phyloP scores from a whole-genome alignment of 2,329 filamentous ascomycete genomes.

The Aotearoamyces nothofagi region DNA sequence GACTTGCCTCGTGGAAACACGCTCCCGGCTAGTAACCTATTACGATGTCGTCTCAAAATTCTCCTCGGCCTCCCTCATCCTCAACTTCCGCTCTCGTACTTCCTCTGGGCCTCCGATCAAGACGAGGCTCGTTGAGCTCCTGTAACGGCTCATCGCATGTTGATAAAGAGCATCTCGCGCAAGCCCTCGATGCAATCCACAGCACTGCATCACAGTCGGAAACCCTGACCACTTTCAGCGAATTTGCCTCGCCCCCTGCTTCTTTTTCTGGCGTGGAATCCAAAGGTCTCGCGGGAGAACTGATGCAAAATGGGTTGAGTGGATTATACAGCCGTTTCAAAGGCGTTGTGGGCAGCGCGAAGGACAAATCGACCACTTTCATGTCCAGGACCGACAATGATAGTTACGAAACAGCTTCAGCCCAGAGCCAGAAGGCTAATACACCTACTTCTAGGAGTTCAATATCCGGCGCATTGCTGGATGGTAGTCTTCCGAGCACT shows the following conservation, averaged over 20 bases:
- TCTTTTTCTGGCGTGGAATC: constrained; percentile 44
- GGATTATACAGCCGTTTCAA: constrained; percentile 77
- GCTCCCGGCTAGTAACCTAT: not conserved
- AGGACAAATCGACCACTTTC: constrained; percentile 28
- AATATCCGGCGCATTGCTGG: constrained; percentile 25
- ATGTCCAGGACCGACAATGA: constrained; percentile 24
- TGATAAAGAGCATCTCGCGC: constrained; percentile 61
- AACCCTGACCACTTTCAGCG: constrained; percentile 83
- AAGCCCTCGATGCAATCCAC: constrained; percentile 77
- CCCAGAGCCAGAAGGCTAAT: constrained; percentile 25
- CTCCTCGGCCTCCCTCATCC: constrained; percentile 9
- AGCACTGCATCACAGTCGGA: constrained; percentile 74
- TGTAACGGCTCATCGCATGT: constrained; percentile 31
- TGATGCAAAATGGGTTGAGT: constrained; percentile 73
- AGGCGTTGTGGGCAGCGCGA: constrained; percentile 62
- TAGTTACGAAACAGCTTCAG: constrained; percentile 26
- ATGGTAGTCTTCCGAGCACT: constrained; percentile 20
- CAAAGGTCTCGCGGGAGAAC: constrained; percentile 55
- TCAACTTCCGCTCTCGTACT: constrained; percentile 7
- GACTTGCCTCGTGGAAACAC: not conserved
- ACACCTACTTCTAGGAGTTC: constrained; percentile 27
- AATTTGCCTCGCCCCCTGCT: constrained; percentile 60
- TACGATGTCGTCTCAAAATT: constrained; percentile 17
- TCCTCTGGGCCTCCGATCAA: constrained; percentile 13
- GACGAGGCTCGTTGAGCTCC: constrained; percentile 33